Evolutionary conservation across 306 rosid genomes (phyloP).

Genomic region (Trifolium dubium): DNA sequence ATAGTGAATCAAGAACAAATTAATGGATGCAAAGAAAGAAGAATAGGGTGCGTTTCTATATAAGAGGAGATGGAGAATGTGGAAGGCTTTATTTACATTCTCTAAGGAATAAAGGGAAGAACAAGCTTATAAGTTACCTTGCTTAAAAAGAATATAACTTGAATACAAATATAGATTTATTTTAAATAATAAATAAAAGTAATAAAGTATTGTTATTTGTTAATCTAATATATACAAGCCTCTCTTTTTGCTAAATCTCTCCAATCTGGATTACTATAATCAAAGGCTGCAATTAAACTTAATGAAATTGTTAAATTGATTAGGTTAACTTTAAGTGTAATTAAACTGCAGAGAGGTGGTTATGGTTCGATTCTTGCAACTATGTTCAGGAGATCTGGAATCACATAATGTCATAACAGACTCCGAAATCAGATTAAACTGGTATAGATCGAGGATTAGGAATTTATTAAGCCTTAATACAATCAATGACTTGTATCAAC

Average conservation of each 20-base stretch:
- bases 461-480: too few species aligned
- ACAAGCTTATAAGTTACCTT: conserved; percentile 44
- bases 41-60: conserved; percentile 88
- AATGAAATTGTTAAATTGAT: not conserved
- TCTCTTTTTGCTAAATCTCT: conserved; percentile 59
- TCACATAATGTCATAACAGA: too few species aligned
- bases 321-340: not conserved
- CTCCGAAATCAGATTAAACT: too few species aligned
- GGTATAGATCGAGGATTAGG: too few species aligned
- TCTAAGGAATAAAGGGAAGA: conserved; percentile 50
- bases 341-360: not conserved
- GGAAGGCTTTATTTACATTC: conserved; percentile 56
- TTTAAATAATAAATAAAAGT: not conserved
- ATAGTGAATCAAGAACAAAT: conserved; percentile 88
- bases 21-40: conserved; percentile 82
- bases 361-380: too few species aligned
- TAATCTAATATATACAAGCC: conserved; percentile 52
- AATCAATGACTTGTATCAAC: too few species aligned
- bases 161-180: not conserved
- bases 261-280: conserved; percentile 31
- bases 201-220: conserved; percentile 50
- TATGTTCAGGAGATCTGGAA: too few species aligned
- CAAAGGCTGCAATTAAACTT: not conserved
- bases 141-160: conserved; percentile 40
- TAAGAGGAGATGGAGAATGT: conserved; percentile 54